Evolutionary conservation across 805 yeast genomes (phyloP).

Genomic region (Torulaspora franciscae): DNA sequence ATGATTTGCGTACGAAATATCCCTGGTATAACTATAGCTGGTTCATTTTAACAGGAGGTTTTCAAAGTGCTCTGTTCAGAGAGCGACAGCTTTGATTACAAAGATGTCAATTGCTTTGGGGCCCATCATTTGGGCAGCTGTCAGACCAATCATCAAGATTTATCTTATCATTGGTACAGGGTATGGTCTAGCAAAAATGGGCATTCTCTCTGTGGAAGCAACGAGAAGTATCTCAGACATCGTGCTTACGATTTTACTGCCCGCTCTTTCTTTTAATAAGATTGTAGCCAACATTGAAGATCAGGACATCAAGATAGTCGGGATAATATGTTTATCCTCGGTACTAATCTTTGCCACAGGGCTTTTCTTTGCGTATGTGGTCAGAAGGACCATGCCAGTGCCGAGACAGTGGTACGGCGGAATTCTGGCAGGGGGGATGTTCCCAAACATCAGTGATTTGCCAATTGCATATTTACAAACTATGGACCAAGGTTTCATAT

Average conservation of each 20-base stretch:
- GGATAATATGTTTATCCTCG: conserved; percentile 54
- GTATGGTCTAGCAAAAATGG: conserved; percentile 50
- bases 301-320: conserved; percentile 62
- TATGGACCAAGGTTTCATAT: conserved; percentile 54
- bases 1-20: not conserved
- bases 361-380: conserved; percentile 40
- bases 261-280: conserved; percentile 60
- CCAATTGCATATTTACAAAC: conserved; percentile 76
- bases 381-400: conserved; percentile 37
- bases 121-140: conserved; percentile 44
- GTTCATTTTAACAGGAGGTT: not conserved
- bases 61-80: not conserved
- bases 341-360: conserved; percentile 50
- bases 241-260: conserved; percentile 57
- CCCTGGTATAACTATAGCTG: not conserved
- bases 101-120: conserved; percentile 31
- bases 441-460: conserved; percentile 70
- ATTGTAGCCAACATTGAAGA: conserved; percentile 57
- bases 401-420: conserved; percentile 74
- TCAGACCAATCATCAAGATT: conserved; percentile 72
- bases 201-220: conserved; percentile 59
- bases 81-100: not conserved
- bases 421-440: conserved; percentile 59
- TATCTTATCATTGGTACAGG: conserved; percentile 70
- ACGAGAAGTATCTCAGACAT: conserved; percentile 59